Percentiles rank a stretch among this genome's conserved stretches.
Conservation (phyloP, 257 asterid genomes). For the Solanum infundibuliforme region DNA sequence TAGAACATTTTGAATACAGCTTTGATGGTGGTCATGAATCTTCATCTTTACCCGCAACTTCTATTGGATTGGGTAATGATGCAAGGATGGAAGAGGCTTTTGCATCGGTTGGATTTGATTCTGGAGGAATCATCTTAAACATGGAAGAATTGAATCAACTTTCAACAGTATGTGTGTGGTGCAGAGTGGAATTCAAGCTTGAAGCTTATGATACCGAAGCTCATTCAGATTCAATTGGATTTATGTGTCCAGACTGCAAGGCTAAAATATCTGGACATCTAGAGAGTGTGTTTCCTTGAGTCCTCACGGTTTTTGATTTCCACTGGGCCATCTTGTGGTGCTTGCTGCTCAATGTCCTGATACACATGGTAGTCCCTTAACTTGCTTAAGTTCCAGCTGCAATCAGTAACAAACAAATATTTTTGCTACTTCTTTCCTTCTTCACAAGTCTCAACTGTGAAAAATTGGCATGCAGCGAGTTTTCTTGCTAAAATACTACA, state of each 20-base stretch:
- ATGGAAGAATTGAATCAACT: constrained; percentile 35
- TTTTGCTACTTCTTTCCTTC: neutral
- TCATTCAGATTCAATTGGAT: constrained; percentile 87
- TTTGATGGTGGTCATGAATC: constrained; percentile 42
- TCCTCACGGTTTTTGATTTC: constrained; percentile 36
- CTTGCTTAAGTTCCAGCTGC: neutral
- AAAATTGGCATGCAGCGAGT: neutral
- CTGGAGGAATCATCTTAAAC: constrained; percentile 46
- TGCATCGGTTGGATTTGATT: constrained; percentile 44
- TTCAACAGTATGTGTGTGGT: constrained; percentile 89
- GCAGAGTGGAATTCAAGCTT: constrained; percentile 77
- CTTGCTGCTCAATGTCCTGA: constrained; percentile 13
- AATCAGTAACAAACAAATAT: neutral
- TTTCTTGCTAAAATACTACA: neutral
- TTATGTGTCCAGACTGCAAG: constrained; percentile 97
- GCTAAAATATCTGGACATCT: constrained; percentile 83
- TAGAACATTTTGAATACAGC: constrained; percentile 56
- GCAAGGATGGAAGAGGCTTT: constrained; percentile 41
- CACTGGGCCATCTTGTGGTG: neutral
- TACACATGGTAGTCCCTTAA: constrained; percentile 1
- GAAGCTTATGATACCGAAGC: constrained; percentile 70
- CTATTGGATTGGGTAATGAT: constrained; percentile 43
- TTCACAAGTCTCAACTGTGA: neutral
- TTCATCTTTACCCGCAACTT: constrained; percentile 38
- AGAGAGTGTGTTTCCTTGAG: constrained; percentile 45